These are phyloP conservation scores for Daldinia eschscholtzii DNA, from an alignment of 2,329 filamentous ascomycete species.

Conservation along the genomic window DNA sequence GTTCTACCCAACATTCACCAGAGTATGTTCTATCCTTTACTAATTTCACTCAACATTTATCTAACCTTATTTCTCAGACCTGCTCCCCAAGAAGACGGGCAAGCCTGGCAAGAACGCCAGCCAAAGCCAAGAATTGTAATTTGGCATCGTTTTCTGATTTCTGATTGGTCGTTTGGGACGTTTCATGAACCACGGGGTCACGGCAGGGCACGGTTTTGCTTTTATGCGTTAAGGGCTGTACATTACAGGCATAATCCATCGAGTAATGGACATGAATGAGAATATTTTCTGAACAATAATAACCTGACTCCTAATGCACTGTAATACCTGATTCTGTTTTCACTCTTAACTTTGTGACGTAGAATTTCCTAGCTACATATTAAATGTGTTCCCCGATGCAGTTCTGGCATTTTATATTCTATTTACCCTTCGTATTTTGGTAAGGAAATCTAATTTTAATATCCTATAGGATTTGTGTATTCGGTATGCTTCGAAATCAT, in stretches of 20 bases:
- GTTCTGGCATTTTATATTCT: no score
- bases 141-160: slow-evolving; percentile 65
- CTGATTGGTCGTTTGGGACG: slow-evolving; percentile 73
- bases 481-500: not conserved
- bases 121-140: slow-evolving; percentile 97
- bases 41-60: slow-evolving; percentile 19
- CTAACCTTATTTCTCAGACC: slow-evolving; percentile 73
- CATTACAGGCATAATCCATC: slow-evolving; percentile 73
- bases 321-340: not conserved
- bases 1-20: slow-evolving; percentile 97
- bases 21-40: slow-evolving; percentile 72
- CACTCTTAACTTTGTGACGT: not conserved
- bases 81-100: slow-evolving; percentile 98
- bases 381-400: not conserved
- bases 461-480: not conserved
- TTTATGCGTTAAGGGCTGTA: slow-evolving; percentile 74
- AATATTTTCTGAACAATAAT: slow-evolving; percentile 63
- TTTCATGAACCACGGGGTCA: slow-evolving; percentile 86
- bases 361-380: not conserved
- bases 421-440: not conserved
- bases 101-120: slow-evolving; percentile 93
- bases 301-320: not conserved
- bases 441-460: not conserved
- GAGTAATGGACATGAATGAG: slow-evolving; percentile 75
- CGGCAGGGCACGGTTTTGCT: slow-evolving; percentile 79